Evolutionary conservation across 306 rosid genomes (phyloP), one percentile per base, ranked within the genome.

Genomic region (Acacia melanoxylon): DNA sequence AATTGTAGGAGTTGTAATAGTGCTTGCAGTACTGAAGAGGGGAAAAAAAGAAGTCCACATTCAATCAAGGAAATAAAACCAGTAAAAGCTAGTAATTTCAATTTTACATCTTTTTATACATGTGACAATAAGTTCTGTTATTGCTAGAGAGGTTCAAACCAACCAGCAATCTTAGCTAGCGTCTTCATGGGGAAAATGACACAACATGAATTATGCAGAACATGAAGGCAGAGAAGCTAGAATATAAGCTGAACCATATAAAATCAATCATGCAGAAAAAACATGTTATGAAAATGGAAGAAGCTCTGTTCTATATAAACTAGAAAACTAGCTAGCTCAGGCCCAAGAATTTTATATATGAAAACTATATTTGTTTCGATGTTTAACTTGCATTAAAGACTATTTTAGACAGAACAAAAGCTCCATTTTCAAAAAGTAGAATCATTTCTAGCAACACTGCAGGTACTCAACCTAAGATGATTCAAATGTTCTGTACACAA

Each of bases 21-120:
- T 90, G 78, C 92, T 90, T 2, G 89, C 54, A 22, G 83, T 13
- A 61, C 97, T 88, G 91, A 42, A 62, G 20, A 78, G 33, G 15
- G 29, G 24, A 4, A 11, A 14, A 51, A 25, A 17, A 35, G 66
- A 66, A 2, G 35, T 77, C 54, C 77, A 82, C 19, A 54, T 13
- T 80, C 65, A 88, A 31, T 41, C 49, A 27, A 76, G 10, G 31
- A 27, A 35, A 44, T 67, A 42, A 65, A 70, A 74, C 10, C 63
- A 56, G 27, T 11, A 59, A 59, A 24, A 59, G 33, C 33, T 4
- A 24, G 66, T 22, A 10, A 13, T 12, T 25, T 0, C 27, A 11
- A 10, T 25, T 62, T 27, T 33, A 24, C 46, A 35, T 19, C 42
- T 33, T 12, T 35, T 12, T 29, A 4, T 63, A 5, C 11, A 19